Conservation (phyloP, 768 basidiomycete genomes). For the Coprinopsis marcescibilis region DNA sequence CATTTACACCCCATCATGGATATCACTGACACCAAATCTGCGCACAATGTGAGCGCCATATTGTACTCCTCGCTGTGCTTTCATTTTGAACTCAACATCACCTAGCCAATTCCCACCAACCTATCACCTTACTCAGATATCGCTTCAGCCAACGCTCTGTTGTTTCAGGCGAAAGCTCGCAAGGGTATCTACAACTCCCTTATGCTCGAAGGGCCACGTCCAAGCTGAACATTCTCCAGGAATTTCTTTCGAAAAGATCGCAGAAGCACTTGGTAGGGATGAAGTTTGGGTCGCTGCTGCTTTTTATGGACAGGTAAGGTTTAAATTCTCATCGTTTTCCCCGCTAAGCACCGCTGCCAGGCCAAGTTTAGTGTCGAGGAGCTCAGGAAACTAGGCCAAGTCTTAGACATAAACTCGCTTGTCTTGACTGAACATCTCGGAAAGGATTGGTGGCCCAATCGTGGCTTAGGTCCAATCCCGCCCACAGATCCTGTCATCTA, state of each 20-base stretch:
- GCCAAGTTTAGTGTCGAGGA: slow-evolving; percentile 66
- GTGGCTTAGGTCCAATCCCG: slow-evolving; percentile 62
- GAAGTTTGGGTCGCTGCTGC: slow-evolving; percentile 81
- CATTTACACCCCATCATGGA: no score
- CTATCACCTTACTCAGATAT: slow-evolving; percentile 42
- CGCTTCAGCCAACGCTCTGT: slow-evolving; percentile 39
- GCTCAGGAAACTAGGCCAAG: slow-evolving; percentile 41
- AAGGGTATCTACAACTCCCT: slow-evolving; percentile 41
- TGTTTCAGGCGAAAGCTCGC: slow-evolving; percentile 63
- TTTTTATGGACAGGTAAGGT: slow-evolving; percentile 70
- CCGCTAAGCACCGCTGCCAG: slow-evolving; percentile 25
- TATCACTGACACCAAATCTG: no score
- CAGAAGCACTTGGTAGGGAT: slow-evolving; percentile 57
- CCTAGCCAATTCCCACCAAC: no score
- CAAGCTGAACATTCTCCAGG: slow-evolving; percentile 29
- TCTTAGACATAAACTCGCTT: slow-evolving; percentile 42
- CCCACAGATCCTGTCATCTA: slow-evolving; percentile 80
- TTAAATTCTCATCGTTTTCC: not conserved
- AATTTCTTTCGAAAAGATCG: slow-evolving; percentile 66
- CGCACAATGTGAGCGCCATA: no score
- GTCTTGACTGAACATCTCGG: slow-evolving; percentile 44
- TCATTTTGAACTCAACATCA: no score
- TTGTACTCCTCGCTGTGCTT: no score
- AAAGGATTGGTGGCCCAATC: slow-evolving; percentile 69
- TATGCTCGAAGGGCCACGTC: not conserved